Evolutionary conservation across 768 basidiomycete genomes (phyloP), one percentile per base, ranked within the genome.

Genomic region (Russula griseocarnosa): DNA sequence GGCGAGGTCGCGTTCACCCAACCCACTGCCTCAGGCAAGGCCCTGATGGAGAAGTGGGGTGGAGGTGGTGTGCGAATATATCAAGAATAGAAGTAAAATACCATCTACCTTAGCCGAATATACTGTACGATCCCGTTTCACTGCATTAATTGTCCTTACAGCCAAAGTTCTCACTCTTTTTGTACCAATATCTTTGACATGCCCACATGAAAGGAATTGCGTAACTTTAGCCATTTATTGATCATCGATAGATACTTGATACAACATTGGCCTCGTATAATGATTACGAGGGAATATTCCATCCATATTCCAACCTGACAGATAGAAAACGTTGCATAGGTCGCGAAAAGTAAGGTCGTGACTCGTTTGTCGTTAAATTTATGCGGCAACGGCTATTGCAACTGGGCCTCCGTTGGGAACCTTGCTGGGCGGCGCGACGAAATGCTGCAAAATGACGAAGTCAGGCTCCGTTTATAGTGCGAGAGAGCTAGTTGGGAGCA

Each of bases 1-100:
- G 91, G 92, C 16, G 82, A 93, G 67, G 82, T 93, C 7, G 92
- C 92, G 3, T 94, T 94, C 73, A 90, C 89, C 13, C 92, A 94
- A 71, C 91, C 92, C 3, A 94, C 92, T 0, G 82, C 85, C 32
- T 83, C 83, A 54, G 92, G 92, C 4, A 82, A 80, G 67, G 85
- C 82, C n/a, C 79, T 94, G 4, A 90, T 94, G 85, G 77, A 79
- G 70, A 76, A 73, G 14, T 94, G 91, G 91, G 90, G 90, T 16
- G 77, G 77, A 58, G 87, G 86, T 16, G 78, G 78, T 20, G 83
- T 89, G 32, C 79, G 92, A 58, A 87, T 94, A 55, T 94, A 90
- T 71, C 84, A 90, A 72, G 92, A 89, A 72, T 90, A 75, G 66
- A 57, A 55, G 49, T 47, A 52, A n/a, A 47, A 56, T 63, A 18